Conservation (phyloP, 2,329 filamentous ascomycete genomes). For the Claviceps sp. region DNA sequence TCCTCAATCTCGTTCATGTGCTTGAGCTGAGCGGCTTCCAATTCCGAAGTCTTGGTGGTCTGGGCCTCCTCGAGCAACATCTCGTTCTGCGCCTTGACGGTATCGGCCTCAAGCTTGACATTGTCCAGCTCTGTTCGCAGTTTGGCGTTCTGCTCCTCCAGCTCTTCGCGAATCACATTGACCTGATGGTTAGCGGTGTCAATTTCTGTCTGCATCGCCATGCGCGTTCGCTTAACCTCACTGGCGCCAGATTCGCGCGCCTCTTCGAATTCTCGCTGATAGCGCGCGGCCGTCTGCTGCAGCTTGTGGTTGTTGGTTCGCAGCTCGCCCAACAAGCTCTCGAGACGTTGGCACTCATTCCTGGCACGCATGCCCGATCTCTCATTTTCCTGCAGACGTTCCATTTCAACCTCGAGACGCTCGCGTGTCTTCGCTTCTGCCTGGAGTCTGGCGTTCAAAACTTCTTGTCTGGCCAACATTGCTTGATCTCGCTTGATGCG, state of each 20-base stretch:
- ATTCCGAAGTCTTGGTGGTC: conserved; percentile 46
- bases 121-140: conserved; percentile 65
- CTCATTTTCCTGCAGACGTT: conserved; percentile 50
- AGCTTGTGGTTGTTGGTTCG: conserved; percentile 58
- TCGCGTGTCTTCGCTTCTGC: conserved; percentile 59
- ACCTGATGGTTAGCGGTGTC: conserved; percentile 76
- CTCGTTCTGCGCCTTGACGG: conserved; percentile 66
- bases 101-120: conserved; percentile 66
- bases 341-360: conserved; percentile 47
- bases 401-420: conserved; percentile 52
- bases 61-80: conserved; percentile 74
- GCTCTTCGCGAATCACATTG: conserved; percentile 66
- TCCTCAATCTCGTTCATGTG: conserved; percentile 62
- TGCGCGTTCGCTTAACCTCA: conserved; percentile 70
- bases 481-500: conserved; percentile 71
- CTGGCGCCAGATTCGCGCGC: conserved; percentile 65
- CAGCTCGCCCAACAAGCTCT: conserved; percentile 39
- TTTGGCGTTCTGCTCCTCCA: conserved; percentile 65
- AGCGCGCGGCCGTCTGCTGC: conserved; percentile 52
- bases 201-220: conserved; percentile 67
- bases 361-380: conserved; percentile 51
- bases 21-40: conserved; percentile 39
- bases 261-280: conserved; percentile 73
- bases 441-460: conserved; percentile 63
- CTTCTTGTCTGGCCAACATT: conserved; percentile 64